Conservation (phyloP, 306 rosid species). For the Medicago lupulina region DNA sequence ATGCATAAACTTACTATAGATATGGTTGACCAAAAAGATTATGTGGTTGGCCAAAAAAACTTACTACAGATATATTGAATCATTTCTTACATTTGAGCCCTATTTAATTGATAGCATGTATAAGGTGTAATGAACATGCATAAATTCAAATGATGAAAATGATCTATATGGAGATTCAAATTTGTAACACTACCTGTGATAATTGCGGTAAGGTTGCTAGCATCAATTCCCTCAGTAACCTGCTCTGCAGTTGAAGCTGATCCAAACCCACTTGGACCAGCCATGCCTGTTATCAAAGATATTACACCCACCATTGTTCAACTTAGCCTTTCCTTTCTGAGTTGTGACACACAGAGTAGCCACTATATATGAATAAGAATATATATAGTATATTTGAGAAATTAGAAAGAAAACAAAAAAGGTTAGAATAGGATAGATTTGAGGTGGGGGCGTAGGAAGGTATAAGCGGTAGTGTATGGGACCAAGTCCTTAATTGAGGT, state of each 20-base stretch:
- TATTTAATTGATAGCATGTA: too few species aligned
- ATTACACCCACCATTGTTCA: slow-evolving; percentile 48
- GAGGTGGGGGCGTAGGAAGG: background rate
- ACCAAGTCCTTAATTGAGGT: background rate
- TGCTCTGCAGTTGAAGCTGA: slow-evolving; percentile 90
- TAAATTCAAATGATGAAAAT: too few species aligned
- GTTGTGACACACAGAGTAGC: background rate
- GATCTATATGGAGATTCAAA: background rate
- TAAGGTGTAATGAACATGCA: too few species aligned
- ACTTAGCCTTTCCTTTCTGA: background rate
- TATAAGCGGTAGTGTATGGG: background rate
- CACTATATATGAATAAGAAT: background rate
- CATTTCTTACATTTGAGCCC: too few species aligned
- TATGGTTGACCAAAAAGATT: too few species aligned
- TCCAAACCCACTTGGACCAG: slow-evolving; percentile 85
- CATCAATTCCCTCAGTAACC: slow-evolving; percentile 81
- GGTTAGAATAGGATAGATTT: too few species aligned
- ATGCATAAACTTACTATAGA: too few species aligned
- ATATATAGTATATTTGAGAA: background rate
- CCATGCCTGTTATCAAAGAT: slow-evolving; percentile 65
- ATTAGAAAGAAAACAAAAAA: too few species aligned
- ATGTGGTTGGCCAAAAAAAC: too few species aligned
- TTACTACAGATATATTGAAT: too few species aligned
- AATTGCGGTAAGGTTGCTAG: slow-evolving; percentile 69
- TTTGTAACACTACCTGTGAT: slow-evolving; percentile 58